Percentiles rank a stretch among this genome's conserved stretches.
phyloP scores from a whole-genome alignment of 352 stramenopile genomes.

The Globisporangium splendens region DNA sequence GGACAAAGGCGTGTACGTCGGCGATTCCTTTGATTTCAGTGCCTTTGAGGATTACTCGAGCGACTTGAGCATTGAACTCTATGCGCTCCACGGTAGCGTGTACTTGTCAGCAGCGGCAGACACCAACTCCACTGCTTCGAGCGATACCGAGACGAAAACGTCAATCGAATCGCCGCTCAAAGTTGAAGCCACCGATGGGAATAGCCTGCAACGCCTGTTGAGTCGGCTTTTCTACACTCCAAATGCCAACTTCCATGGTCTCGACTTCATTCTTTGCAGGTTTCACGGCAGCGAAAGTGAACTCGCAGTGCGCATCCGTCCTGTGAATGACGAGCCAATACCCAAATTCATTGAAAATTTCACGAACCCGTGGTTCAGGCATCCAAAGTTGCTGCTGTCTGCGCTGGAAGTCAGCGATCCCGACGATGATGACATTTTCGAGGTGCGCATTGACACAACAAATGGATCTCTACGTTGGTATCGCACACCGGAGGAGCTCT shows the following conservation, averaged over 20 bases:
- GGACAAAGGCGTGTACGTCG: slow-evolving; percentile 5
- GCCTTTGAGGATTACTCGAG: neutral
- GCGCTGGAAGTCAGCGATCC: slow-evolving; percentile 27
- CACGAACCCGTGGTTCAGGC: slow-evolving; percentile 17
- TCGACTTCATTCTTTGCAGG: slow-evolving; percentile 7
- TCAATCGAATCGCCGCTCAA: slow-evolving; percentile 3
- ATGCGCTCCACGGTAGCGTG: slow-evolving; percentile 4
- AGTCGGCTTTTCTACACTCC: slow-evolving; percentile 13
- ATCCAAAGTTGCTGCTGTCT: slow-evolving; percentile 29
- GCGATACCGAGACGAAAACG: neutral
- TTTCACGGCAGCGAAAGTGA: slow-evolving; percentile 1
- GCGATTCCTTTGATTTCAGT: slow-evolving; percentile 7
- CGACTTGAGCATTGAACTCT: slow-evolving; percentile 1
- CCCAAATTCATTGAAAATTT: neutral
- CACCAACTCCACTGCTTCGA: neutral
- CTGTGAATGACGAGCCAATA: slow-evolving; percentile 22
- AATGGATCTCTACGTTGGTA: slow-evolving; percentile 27
- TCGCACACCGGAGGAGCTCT: slow-evolving; percentile 11
- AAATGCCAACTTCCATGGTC: slow-evolving; percentile 10
- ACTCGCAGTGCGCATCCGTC: slow-evolving; percentile 11
- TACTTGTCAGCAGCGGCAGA: neutral
- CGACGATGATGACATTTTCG: slow-evolving; percentile 29
- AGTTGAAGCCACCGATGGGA: neutral
- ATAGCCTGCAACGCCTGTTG: slow-evolving; percentile 5
- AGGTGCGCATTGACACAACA: slow-evolving; percentile 21